Base-by-base conservation (phyloP, 148 eudicot species). In the Heliamphora exappendiculata region DNA sequence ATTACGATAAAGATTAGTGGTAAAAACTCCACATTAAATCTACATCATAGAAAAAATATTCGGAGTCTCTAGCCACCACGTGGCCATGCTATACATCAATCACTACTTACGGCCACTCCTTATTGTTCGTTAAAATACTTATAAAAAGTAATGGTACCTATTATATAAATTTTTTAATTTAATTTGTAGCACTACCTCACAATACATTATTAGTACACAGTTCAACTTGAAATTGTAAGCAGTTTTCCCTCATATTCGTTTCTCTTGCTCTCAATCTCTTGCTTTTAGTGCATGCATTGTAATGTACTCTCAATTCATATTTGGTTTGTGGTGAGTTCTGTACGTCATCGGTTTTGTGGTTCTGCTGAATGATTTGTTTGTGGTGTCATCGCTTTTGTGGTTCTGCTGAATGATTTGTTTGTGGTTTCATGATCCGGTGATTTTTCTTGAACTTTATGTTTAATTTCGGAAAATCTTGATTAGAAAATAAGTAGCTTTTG, bases 161-260 rank as follows among this genome's bases (percentile, higher is more conserved):
- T n/a, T n/a, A n/a, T n/a, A n/a, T n/a, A n/a, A n/a, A n/a, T n/a
- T n/a, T n/a, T n/a, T n/a, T n/a, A n/a, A n/a, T n/a, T n/a, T n/a
- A n/a, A n/a, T n/a, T n/a, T n/a, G n/a, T n/a, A n/a, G n/a, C n/a
- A n/a, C n/a, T n/a, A n/a, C n/a, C n/a, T n/a, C n/a, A n/a, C n/a
- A n/a, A n/a, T n/a, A n/a, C n/a, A n/a, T n/a, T n/a, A n/a, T n/a
- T n/a, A n/a, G n/a, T 34, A 51, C 33, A 8, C 58, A 10, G 58
- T 29, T 44, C 78, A 62, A 70, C 45, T 29, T 47, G 29, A 62
- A 75, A 62, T 34, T 6, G 68, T 65, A 45, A 75, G 68, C 58
- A 33, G 47, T 45, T n/a, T 55, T 33, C 58, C 47, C 77, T n/a
- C 69, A 63, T 62, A 28, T 75, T 63, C 70, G 0, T 47, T 45